Evolutionary conservation across 306 rosid genomes (phyloP), one percentile per base, ranked within the genome.

Genomic region (Datisca glomerata): DNA sequence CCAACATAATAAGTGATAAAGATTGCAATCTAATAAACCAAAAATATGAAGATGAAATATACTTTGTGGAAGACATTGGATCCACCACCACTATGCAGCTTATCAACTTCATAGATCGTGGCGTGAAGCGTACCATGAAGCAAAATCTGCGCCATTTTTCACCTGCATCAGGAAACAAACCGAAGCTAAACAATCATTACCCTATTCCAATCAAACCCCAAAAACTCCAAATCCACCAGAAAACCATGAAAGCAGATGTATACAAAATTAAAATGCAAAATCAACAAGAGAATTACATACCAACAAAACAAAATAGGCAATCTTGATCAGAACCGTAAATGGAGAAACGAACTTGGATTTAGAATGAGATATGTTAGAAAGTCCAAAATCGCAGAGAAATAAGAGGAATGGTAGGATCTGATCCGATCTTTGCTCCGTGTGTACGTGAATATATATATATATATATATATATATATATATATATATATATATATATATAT

Each of bases 111-210:
- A 21, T 40, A 80, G 71, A 89, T 59, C 41, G 97, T 80, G 21
- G 50, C 97, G 31, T 89, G 97, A 43, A 89, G 95, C 53, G 79
- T 83, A 0, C 97, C 97, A 40, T 89, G 97, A 33, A 89, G 86
- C 70, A 70, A 66, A 53, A 42, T 63, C 41, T 57, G 67, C 13
- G 86, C 83, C 97, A 89, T 85, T 60, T 67, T 43, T 64, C 79
- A 72, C 77, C 97, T 87, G 49, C 56, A 59, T 8, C 25, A 41
- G n/a, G n/a, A n/a, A n/a, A 35, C 20, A 21, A 18, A 38, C 12
- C 12, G 12, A 29, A 29, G 34, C 1, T 8, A 29, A 29, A 29
- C 35, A 10, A 29, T 29, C 35, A 8, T 29, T 8, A n/a, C 12
- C 35, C 35, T 8, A n/a, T 3, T 31, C 36, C 9, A 12, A 31